Percentiles rank a stretch among this genome's conserved stretches.
These are phyloP conservation scores for Aspergillus sclerotioniger DNA, from an alignment of 495 filamentous ascomycete genomes.

Conservation along the genomic window DNA sequence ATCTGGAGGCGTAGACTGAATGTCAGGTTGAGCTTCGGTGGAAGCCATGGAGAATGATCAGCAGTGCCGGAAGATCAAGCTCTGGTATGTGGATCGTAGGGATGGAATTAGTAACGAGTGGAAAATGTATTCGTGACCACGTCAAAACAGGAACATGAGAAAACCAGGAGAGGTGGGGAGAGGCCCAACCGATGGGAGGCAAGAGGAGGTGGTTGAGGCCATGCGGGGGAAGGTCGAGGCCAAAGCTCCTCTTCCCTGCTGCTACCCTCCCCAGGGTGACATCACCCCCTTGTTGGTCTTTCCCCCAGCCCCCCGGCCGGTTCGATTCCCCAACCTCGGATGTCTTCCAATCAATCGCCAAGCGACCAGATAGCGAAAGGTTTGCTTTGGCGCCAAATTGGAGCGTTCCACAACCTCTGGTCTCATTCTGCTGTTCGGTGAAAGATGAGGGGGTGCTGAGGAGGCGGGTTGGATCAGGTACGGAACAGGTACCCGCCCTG, in stretches of 20 bases:
- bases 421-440: background rate
- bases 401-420: too few relatives aligned
- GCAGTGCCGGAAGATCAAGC: constrained; percentile 13
- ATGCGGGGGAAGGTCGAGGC: constrained; percentile 5
- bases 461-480: background rate
- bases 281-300: constrained; percentile 12
- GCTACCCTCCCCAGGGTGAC: constrained; percentile 10
- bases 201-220: background rate
- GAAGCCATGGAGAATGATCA: constrained; percentile 14
- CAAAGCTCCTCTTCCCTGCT: constrained; percentile 9
- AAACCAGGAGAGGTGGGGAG: background rate
- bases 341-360: background rate
- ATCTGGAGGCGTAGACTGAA: constrained; percentile 17
- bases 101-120: background rate
- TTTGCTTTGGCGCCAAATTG: too few relatives aligned
- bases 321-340: background rate
- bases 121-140: background rate
- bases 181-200: background rate
- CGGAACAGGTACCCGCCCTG: background rate
- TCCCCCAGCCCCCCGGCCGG: constrained; percentile 1
- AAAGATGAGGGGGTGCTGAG: background rate
- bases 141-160: background rate
- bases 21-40: constrained; percentile 12
- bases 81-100: background rate
- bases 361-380: too few relatives aligned